A percentile compares a stretch with the other conserved stretches of the same genome.
Evolutionary conservation across 306 rosid genomes (phyloP).

Genomic region (Macrotyloma uniflorum): DNA sequence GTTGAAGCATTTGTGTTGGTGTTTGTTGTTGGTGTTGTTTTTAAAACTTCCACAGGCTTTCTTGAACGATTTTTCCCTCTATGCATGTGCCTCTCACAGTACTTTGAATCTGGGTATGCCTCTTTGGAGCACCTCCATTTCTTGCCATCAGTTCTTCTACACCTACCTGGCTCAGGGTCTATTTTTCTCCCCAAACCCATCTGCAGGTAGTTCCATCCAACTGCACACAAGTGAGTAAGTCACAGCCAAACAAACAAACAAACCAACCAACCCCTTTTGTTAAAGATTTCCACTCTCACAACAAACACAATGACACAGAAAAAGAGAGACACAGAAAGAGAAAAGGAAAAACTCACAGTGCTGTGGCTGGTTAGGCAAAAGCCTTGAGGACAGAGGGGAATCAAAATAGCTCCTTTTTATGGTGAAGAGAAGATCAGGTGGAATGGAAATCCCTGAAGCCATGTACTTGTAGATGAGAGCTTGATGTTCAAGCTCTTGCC

Average conservation of each 20-base stretch:
- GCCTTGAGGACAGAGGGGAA: constrained; percentile 57
- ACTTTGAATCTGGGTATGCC: constrained; percentile 82
- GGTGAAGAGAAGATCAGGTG: constrained; percentile 83
- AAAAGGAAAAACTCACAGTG: constrained; percentile 48
- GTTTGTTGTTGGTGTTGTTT: constrained; percentile 43
- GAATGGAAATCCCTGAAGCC: constrained; percentile 89
- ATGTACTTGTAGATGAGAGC: constrained; percentile 91
- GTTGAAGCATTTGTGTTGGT: constrained; percentile 38
- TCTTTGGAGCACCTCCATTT: constrained; percentile 98
- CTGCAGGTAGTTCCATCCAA: constrained; percentile 86
- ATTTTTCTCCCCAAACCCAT: constrained; percentile 87
- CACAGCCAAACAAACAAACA: background rate
- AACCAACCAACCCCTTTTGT: background rate
- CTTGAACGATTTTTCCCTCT: constrained; percentile 99
- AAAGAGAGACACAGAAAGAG: background rate
- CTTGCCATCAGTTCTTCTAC: constrained; percentile 93
- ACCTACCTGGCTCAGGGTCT: constrained; percentile 95
- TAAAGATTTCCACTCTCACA: background rate
- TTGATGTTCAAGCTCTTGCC: constrained; percentile 98
- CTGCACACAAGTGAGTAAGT: constrained; percentile 43
- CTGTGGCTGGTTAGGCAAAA: constrained; percentile 60
- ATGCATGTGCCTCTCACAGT: constrained; percentile 98
- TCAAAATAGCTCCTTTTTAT: constrained; percentile 67
- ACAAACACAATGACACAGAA: background rate
- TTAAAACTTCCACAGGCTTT: constrained; percentile 95